Base-by-base conservation (phyloP, 768 basidiomycete genomes). In the Strobilomyces dryophilus region DNA sequence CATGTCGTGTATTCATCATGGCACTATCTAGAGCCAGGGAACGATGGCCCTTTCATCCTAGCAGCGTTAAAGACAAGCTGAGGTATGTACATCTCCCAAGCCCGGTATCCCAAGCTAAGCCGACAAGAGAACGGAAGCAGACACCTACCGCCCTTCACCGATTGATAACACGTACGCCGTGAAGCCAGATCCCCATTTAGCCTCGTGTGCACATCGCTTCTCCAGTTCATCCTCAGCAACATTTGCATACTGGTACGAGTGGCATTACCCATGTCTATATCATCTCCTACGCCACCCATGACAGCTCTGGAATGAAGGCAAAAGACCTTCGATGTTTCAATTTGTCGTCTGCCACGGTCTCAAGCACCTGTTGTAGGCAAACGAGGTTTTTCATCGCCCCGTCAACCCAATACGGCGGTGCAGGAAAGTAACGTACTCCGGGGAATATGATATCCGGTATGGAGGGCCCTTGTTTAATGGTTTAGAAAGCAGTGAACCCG, bases 311-410 rank as follows among this genome's bases (percentile, higher is more conserved):
- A 12, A 53, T 51, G 58, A 75, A 76, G 31, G 59, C 60, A 12
- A 71, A 71, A 7, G 74, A 69, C 2, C 66, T 64, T 1, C 68
- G 63, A 48, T 75, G 73, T 62, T 68, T 68, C 40, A 58, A 68
- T 21, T 55, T 55, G 36, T 64, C 45, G 10, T 57, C 63, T 5
- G 48, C 47, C 48, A 62, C 62, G n/a, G 57, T 21, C 17, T 1
- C 18, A 18, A 52, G 20, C 10, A 40, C 11, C 3, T 15, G 36
- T 26, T 15, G 31, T 31, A 51, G 27, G 17, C 55, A 34, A 45
- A 69, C 72, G 70, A 73, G 37, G 59, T 31, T 45, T 73, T 71
- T 5, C 24, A 63, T 59, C 8, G 66, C 56, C 2, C 62, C 34
- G 42, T 53, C 47, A 59, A 40, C 15, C 5, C 34, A 31, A 20